These are phyloP conservation scores for Pythium utonaiense DNA, from an alignment of 352 stramenopile species.

Conservation along the genomic window DNA sequence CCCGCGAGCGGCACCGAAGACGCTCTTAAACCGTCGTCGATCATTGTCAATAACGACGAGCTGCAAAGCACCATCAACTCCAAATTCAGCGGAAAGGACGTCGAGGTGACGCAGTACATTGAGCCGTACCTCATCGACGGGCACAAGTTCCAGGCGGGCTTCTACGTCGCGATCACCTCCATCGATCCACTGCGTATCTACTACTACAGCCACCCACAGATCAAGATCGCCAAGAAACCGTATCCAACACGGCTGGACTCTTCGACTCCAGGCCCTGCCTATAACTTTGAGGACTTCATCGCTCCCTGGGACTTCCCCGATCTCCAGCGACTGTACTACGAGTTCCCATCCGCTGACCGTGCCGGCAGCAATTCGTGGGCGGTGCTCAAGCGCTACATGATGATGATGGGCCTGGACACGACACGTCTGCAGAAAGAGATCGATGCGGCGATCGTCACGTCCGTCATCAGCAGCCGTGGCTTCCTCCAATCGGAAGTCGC, in stretches of 20 bases:
- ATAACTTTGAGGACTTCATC: constrained; percentile 71
- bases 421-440: constrained; percentile 62
- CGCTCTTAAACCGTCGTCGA: constrained; percentile 14
- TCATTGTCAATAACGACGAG: constrained; percentile 50
- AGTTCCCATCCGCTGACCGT: constrained; percentile 49
- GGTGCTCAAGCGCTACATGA: constrained; percentile 64
- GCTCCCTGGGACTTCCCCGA: constrained; percentile 71
- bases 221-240: constrained; percentile 64
- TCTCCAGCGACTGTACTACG: constrained; percentile 54
- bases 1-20: constrained; percentile 33
- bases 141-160: constrained; percentile 86
- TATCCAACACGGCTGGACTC: constrained; percentile 49
- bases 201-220: constrained; percentile 66
- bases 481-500: constrained; percentile 43
- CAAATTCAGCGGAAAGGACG: constrained; percentile 44
- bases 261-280: constrained; percentile 37
- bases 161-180: constrained; percentile 85
- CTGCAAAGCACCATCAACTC: constrained; percentile 38
- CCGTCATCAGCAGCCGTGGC: constrained; percentile 53
- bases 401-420: constrained; percentile 54
- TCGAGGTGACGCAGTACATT: constrained; percentile 74
- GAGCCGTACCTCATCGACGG: constrained; percentile 84
- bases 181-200: constrained; percentile 84
- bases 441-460: constrained; percentile 55
- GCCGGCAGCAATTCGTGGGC: constrained; percentile 65